Conservation (phyloP, 176 grass and related monocot genomes). For the Oryza longistaminata region DNA sequence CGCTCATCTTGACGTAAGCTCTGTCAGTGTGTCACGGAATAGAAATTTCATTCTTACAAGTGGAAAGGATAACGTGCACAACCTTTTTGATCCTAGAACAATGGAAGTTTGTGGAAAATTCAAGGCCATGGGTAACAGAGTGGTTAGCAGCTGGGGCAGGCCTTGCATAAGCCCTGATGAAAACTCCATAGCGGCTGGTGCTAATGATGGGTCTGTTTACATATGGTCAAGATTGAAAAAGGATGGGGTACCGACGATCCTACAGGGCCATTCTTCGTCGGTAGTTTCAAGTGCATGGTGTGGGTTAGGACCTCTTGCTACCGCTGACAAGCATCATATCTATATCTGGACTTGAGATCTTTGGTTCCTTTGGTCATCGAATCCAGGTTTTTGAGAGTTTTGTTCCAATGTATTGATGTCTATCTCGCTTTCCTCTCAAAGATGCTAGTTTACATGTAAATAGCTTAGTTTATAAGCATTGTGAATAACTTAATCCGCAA, state of each 20-base stretch:
- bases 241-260: constrained; percentile 48
- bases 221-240: constrained; percentile 69
- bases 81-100: constrained; percentile 87
- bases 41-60: constrained; percentile 84
- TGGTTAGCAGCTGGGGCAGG: constrained; percentile 64
- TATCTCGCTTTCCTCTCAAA: background rate
- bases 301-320: constrained; percentile 66
- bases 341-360: constrained; percentile 80
- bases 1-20: constrained; percentile 78
- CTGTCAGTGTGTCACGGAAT: constrained; percentile 68
- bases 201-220: constrained; percentile 79
- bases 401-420: background rate
- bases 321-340: constrained; percentile 86
- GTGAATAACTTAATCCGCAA: constrained; percentile 33
- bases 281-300: constrained; percentile 79
- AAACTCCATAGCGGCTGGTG: constrained; percentile 68
- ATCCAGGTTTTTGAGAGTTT: constrained; percentile 29
- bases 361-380: background rate
- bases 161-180: constrained; percentile 89
- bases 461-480: constrained; percentile 14
- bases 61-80: constrained; percentile 83
- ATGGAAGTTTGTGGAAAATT: constrained; percentile 86
- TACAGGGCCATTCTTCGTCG: constrained; percentile 69
- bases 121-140: constrained; percentile 53
- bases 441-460: constrained; percentile 35